phyloP scores from a whole-genome alignment of 2,329 filamentous ascomycete genomes.

The Colletotrichum tanaceti region DNA sequence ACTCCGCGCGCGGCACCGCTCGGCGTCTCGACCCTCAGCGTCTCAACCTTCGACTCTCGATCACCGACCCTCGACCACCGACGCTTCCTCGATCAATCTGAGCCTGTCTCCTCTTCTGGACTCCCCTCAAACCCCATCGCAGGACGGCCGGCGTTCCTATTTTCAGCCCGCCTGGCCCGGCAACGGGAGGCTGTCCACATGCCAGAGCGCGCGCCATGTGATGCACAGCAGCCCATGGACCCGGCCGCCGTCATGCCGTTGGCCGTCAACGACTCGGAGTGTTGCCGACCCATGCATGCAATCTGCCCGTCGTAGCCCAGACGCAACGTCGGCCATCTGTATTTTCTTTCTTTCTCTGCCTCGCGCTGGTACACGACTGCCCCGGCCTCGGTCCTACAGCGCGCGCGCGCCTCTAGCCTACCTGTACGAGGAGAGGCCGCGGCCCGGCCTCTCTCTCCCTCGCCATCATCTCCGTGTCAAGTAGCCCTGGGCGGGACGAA shows the following conservation, averaged over 20 bases:
- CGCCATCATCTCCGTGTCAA: constrained; percentile 16
- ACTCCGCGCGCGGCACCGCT: constrained; percentile 39
- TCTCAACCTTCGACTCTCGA: constrained; percentile 37
- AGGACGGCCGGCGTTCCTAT: constrained; percentile 8
- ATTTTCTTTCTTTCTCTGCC: background rate
- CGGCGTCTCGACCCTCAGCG: constrained; percentile 37
- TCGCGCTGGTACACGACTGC: constrained; percentile 19
- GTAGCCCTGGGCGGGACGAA: constrained; percentile 3
- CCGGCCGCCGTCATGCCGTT: constrained; percentile 18
- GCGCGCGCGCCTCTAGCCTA: constrained; percentile 38
- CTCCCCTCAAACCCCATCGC: constrained; percentile 23
- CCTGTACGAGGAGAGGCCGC: constrained; percentile 19
- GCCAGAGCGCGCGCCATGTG: constrained; percentile 40
- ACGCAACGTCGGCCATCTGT: background rate
- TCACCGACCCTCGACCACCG: constrained; percentile 26
- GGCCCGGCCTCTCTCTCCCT: constrained; percentile 21
- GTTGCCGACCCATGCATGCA: constrained; percentile 25
- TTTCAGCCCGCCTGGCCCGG: constrained; percentile 22
- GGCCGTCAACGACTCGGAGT: constrained; percentile 31
- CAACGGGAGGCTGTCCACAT: constrained; percentile 6
- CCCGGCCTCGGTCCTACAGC: constrained; percentile 23
- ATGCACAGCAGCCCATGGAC: constrained; percentile 28
- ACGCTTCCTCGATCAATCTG: constrained; percentile 15
- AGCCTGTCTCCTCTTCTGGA: constrained; percentile 24
- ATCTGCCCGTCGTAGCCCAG: background rate